Conservation (phyloP, 2,329 filamentous ascomycete species). For the Catunica adiposa region DNA sequence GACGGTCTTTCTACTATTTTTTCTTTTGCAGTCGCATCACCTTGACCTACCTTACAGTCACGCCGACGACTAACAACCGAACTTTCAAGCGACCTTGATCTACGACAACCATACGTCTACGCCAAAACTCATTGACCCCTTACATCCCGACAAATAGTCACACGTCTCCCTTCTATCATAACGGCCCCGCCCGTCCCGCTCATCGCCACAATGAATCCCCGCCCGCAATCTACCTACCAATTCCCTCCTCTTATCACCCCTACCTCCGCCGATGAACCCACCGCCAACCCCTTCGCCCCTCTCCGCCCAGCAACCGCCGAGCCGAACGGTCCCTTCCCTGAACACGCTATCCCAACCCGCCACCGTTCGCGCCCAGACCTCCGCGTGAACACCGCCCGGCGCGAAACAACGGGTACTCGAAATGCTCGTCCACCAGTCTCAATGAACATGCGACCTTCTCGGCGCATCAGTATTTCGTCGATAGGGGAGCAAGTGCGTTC, state of each 20-base stretch:
- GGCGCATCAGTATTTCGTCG: constrained; percentile 1
- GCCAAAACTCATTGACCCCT: no score
- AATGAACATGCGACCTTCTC: not conserved
- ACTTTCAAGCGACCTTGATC: no score
- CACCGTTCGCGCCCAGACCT: not conserved
- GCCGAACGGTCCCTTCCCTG: not conserved
- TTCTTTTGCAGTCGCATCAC: no score
- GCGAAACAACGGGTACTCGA: not conserved
- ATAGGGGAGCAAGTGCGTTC: constrained; percentile 1
- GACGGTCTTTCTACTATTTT: not conserved
- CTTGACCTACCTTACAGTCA: no score
- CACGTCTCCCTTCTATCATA: no score
- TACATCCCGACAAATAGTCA: no score
- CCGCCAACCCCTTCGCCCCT: not conserved
- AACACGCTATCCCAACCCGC: not conserved
- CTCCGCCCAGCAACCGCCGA: not conserved
- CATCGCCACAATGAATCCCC: not conserved
- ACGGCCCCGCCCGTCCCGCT: no score
- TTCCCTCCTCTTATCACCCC: not conserved
- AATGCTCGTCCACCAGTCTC: not conserved
- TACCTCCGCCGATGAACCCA: not conserved
- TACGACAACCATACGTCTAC: no score
- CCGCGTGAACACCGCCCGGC: not conserved
- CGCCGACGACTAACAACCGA: no score
- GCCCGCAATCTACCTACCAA: not conserved